Evolutionary conservation across 306 rosid genomes (phyloP).

Genomic region (Lathyrus sativus): DNA sequence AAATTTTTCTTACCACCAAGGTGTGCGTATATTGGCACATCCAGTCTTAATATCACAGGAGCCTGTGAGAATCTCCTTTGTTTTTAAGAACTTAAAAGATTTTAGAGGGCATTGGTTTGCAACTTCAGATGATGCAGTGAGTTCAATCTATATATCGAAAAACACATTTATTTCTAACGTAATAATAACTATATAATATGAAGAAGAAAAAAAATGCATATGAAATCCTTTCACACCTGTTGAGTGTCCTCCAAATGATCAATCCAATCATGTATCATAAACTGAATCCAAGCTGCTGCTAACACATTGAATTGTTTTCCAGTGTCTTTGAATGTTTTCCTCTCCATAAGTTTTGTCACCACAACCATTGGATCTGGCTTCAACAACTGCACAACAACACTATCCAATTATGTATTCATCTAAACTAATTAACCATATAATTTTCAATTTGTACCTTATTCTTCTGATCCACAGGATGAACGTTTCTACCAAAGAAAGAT

Average conservation of each 20-base stretch:
- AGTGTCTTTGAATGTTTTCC: conserved; percentile 48
- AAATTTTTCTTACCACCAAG: conserved; percentile 56
- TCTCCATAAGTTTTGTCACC: conserved; percentile 54
- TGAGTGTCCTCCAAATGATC: conserved; percentile 63
- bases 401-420: no score
- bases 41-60: conserved; percentile 52
- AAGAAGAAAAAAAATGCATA: neutral
- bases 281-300: conserved; percentile 69
- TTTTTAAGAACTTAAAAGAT: conserved; percentile 54
- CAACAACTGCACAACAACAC: conserved; percentile 40
- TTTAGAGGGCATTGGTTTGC: conserved; percentile 55
- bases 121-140: conserved; percentile 53
- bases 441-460: conserved; percentile 31
- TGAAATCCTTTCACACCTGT: conserved; percentile 37
- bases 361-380: conserved; percentile 64
- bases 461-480: conserved; percentile 53
- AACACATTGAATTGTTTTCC: conserved; percentile 64
- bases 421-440: neutral
- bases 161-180: no score
- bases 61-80: conserved; percentile 54
- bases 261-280: conserved; percentile 70
- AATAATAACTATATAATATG: no score
- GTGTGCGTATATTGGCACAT: conserved; percentile 45
- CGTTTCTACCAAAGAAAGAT: conserved; percentile 59
- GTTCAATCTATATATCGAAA: conserved; percentile 42